Evolutionary conservation across 1,284 basidiomycete genomes (phyloP).

Genomic region (Rhodotorula mucilaginosa): DNA sequence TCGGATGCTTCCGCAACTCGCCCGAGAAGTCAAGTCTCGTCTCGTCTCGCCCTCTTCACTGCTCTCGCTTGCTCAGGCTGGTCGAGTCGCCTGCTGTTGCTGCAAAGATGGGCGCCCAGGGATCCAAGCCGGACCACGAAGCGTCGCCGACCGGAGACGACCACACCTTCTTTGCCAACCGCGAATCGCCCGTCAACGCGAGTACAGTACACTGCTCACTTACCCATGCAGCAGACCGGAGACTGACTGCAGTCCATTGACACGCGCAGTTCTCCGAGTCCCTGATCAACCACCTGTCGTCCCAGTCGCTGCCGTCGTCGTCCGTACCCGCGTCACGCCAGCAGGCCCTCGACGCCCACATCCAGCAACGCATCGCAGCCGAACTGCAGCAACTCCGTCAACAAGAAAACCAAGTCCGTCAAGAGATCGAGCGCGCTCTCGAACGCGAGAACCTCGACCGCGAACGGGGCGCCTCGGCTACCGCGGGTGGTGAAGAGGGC

Average conservation of each 20-base stretch:
- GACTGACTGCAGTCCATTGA: background rate
- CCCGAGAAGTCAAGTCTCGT: background rate
- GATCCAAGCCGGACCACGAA: conserved; percentile 31
- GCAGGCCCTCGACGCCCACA: conserved; percentile 43
- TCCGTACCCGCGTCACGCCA: conserved; percentile 37
- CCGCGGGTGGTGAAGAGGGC: conserved; percentile 1
- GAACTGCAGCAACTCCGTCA: conserved; percentile 39
- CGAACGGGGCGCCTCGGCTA: conserved; percentile 14
- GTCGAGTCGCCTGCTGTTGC: no score
- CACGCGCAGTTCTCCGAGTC: conserved; percentile 32
- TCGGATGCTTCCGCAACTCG: background rate
- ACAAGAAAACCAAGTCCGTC: conserved; percentile 40
- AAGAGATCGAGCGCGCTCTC: conserved; percentile 43
- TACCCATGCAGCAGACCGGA: background rate
- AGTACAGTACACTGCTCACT: background rate
- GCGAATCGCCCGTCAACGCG: conserved; percentile 30
- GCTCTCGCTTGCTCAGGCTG: background rate
- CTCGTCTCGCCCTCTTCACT: no score
- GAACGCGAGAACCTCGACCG: conserved; percentile 45
- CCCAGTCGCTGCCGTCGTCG: conserved; percentile 17
- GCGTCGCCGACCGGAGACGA: conserved; percentile 8
- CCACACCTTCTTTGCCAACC: conserved; percentile 34
- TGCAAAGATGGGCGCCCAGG: conserved; percentile 20
- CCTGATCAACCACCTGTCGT: conserved; percentile 35
- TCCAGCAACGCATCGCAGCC: conserved; percentile 40